phyloP scores from a whole-genome alignment of 2,329 filamentous ascomycete species.

The Aspergillus sp. region DNA sequence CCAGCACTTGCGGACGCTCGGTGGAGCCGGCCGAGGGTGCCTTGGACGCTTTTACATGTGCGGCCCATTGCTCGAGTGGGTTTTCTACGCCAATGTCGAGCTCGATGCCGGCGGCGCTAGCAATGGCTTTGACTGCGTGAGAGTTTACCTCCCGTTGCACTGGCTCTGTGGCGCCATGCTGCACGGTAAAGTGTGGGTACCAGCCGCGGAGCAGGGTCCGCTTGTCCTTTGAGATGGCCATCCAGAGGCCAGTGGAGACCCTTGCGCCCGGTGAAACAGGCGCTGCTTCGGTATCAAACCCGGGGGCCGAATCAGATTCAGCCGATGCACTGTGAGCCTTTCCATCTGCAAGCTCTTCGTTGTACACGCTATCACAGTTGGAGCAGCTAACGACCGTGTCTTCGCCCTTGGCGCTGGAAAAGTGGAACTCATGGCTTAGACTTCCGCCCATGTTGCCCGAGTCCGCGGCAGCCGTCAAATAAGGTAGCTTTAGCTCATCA shows the following conservation, averaged over 20 bases:
- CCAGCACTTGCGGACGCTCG: conserved; percentile 40
- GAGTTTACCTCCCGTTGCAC: conserved; percentile 55
- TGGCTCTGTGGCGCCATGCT: conserved; percentile 35
- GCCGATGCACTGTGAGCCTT: conserved; percentile 28
- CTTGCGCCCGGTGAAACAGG: conserved; percentile 30
- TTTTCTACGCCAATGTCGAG: conserved; percentile 74
- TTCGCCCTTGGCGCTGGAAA: conserved; percentile 78
- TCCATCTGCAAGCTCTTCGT: conserved; percentile 78
- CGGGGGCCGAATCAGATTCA: conserved; percentile 18
- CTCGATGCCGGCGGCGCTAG: conserved; percentile 59
- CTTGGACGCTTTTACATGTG: conserved; percentile 37
- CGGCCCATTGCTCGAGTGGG: conserved; percentile 58
- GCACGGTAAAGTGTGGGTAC: conserved; percentile 58
- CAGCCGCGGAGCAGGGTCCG: conserved; percentile 71
- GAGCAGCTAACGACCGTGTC: conserved; percentile 80
- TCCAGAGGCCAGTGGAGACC: conserved; percentile 46
- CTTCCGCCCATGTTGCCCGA: conserved; percentile 96
- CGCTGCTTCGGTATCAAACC: conserved; percentile 31
- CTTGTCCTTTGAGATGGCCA: conserved; percentile 58
- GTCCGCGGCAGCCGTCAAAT: conserved; percentile 83
- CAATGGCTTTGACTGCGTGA: conserved; percentile 66
- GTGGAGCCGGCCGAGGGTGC: conserved; percentile 15
- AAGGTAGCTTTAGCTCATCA: conserved; percentile 78
- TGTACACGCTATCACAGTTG: conserved; percentile 75
- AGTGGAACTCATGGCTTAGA: conserved; percentile 93